Percentiles rank a stretch among this genome's conserved stretches.
phyloP scores from a whole-genome alignment of 1,284 basidiomycete species.

The Ganoderma leucocontextum region DNA sequence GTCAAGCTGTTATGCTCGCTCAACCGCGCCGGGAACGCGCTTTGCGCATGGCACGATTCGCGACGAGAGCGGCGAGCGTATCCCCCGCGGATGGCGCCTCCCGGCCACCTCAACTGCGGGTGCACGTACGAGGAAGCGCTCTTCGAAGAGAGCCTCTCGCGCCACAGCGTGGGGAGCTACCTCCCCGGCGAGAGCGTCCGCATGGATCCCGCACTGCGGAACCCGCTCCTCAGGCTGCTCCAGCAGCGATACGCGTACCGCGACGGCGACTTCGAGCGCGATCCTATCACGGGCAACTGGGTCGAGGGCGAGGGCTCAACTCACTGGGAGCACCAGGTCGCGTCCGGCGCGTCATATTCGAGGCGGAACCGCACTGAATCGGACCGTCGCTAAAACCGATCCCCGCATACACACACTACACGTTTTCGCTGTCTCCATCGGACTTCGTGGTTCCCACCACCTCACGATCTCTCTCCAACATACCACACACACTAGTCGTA shows the following conservation, averaged over 20 bases:
- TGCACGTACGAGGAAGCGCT: constrained; percentile 83
- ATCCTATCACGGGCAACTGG: constrained; percentile 69
- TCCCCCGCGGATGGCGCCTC: constrained; percentile 83
- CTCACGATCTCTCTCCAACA: constrained; percentile 8
- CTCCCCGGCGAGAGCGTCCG: constrained; percentile 83
- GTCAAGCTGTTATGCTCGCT: constrained; percentile 77
- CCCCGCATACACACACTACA: constrained; percentile 4
- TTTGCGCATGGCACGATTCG: constrained; percentile 89
- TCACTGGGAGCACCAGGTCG: constrained; percentile 67
- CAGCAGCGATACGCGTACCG: constrained; percentile 78
- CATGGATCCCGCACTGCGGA: constrained; percentile 85
- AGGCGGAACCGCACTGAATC: constrained; percentile 45
- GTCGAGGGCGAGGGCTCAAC: constrained; percentile 65
- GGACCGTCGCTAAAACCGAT: constrained; percentile 36
- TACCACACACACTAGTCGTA: constrained; percentile 1
- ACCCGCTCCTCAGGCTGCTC: constrained; percentile 76
- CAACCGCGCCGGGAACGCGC: constrained; percentile 84
- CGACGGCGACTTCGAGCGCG: constrained; percentile 84
- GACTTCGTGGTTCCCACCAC: constrained; percentile 5
- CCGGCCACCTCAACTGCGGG: constrained; percentile 81
- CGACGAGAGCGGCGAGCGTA: constrained; percentile 78
- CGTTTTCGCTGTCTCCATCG: constrained; percentile 6
- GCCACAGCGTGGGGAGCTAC: constrained; percentile 81
- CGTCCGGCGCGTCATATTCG: constrained; percentile 47
- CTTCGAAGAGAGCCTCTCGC: constrained; percentile 82